phyloP scores from a whole-genome alignment of 306 rosid genomes.

The Begonia loranthoides region DNA sequence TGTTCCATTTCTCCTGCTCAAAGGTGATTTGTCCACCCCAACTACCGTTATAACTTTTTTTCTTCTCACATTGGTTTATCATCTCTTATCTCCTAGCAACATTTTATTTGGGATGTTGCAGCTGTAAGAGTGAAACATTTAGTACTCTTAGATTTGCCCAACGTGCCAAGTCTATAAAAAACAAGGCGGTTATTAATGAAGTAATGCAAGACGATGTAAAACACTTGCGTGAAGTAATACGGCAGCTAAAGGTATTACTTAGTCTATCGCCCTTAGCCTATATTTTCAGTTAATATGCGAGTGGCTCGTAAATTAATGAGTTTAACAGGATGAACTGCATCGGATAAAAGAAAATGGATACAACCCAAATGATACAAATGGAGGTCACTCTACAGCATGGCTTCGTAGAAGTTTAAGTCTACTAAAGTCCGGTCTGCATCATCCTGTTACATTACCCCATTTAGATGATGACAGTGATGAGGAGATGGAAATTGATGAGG shows the following conservation, averaged over 20 bases:
- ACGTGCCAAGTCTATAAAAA: slow-evolving; percentile 90
- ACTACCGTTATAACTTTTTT: too few relatives aligned
- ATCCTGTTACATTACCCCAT: slow-evolving; percentile 31
- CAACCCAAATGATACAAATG: slow-evolving; percentile 40
- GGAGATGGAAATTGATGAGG: slow-evolving; percentile 97
- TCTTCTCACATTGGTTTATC: too few relatives aligned
- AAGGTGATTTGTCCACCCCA: slow-evolving; percentile 28
- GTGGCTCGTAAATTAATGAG: slow-evolving; percentile 12
- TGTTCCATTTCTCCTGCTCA: slow-evolving; percentile 97
- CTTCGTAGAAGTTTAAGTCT: slow-evolving; percentile 72
- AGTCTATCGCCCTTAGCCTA: neutral
- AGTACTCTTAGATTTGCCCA: slow-evolving; percentile 98
- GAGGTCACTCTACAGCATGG: slow-evolving; percentile 88
- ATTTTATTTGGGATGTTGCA: slow-evolving; percentile 26
- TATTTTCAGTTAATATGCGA: neutral
- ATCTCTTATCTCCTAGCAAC: neutral
- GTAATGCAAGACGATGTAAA: slow-evolving; percentile 78
- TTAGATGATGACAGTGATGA: slow-evolving; percentile 83
- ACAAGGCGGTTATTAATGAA: slow-evolving; percentile 97
- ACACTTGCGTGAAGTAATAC: slow-evolving; percentile 83
- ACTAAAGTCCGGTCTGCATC: slow-evolving; percentile 51
- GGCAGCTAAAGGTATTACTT: slow-evolving; percentile 68
- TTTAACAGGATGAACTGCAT: slow-evolving; percentile 79
- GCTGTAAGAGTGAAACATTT: slow-evolving; percentile 92
- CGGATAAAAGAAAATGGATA: slow-evolving; percentile 59